These are phyloP conservation scores for Paramarasmius palmivorus DNA, from an alignment of 1,284 basidiomycete genomes.

Conservation along the genomic window DNA sequence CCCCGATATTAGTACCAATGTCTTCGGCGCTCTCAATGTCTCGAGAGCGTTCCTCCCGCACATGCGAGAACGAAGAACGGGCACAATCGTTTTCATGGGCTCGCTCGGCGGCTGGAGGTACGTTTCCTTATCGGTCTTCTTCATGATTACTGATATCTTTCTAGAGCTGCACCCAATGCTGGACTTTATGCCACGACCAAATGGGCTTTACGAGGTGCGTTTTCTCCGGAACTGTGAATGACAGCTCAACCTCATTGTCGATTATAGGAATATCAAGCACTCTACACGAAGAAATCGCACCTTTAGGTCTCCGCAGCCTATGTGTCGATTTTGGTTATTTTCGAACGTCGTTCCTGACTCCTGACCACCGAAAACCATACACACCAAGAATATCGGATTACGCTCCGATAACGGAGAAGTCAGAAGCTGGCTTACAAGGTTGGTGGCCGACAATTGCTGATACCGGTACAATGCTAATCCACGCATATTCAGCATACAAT, in stretches of 20 bases:
- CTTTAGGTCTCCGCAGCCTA: constrained; percentile 42
- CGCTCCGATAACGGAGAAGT: constrained; percentile 25
- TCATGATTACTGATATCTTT: neutral
- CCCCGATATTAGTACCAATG: constrained; percentile 27
- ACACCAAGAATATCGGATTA: constrained; percentile 41
- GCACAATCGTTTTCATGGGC: constrained; percentile 36
- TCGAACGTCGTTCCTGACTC: constrained; percentile 37
- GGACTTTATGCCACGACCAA: constrained; percentile 9
- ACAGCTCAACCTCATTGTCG: too few species aligned
- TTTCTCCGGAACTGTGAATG: too few species aligned
- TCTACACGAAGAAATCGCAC: constrained; percentile 39
- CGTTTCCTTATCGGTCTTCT: neutral
- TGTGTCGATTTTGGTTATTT: constrained; percentile 46
- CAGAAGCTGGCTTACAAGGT: constrained; percentile 29
- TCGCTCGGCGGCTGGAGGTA: constrained; percentile 33
- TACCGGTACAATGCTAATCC: neutral
- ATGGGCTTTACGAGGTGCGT: constrained; percentile 4
- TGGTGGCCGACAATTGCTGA: neutral
- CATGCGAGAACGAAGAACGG: constrained; percentile 33
- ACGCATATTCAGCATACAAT: constrained; percentile 4
- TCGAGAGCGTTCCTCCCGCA: constrained; percentile 38
- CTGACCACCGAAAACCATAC: constrained; percentile 30
- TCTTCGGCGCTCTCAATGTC: constrained; percentile 40
- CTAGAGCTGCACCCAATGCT: constrained; percentile 1
- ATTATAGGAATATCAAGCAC: constrained; percentile 35